Base-by-base conservation (phyloP, 2,329 filamentous ascomycete species). In the Aciculosporium take region DNA sequence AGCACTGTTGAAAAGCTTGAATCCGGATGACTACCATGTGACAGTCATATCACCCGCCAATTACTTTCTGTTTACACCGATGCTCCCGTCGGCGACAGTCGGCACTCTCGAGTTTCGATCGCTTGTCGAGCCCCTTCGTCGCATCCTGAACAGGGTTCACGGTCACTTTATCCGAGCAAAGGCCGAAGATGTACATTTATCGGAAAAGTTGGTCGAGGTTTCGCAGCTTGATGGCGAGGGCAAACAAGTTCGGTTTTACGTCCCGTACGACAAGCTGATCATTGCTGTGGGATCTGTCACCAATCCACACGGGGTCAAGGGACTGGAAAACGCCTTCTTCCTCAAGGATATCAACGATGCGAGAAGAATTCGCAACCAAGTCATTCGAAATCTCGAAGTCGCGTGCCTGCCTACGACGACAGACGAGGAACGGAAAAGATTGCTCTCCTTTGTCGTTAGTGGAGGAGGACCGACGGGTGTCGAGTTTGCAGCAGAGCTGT, bases 31-130 rank as follows among this genome's bases (percentile, higher is more conserved):
- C 52, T 98, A 95, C 57, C 88, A 98, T 60, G 81, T 98, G 50
- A 96, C 89, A 4, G 82, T 98, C 30, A 81, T 98, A 33, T 94
- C 87, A 10, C 89, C 91, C 0, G 83, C 83, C 28, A 96, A 96
- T 55, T 94, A 96, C 65, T 98, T 98, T 64, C 66, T 98, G 25
- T 98, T 98, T 61, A 98, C 91, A 2, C 91, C 91, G 1, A 96
- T 98, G 88, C 70, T 98, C 33, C 91, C 91, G 2, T 94, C 87
- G 27, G 93, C 91, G 7, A 98, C 93, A 0, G 91, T 98, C 5
- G 93, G 93, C 10, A 98, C 91, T 0, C 68, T 98, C 25, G 89
- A 94, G 56, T 67, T 96, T 53, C 74, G 89, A 49, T 94, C 87
- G 38, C 68, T 98, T 44, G 86, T 95, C 31, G 91, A 98, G 61